Percentiles rank a stretch among this genome's conserved stretches.
Evolutionary conservation across 2,329 filamentous ascomycete genomes (phyloP).

Genomic region (Botrytis pseudocinerea): DNA sequence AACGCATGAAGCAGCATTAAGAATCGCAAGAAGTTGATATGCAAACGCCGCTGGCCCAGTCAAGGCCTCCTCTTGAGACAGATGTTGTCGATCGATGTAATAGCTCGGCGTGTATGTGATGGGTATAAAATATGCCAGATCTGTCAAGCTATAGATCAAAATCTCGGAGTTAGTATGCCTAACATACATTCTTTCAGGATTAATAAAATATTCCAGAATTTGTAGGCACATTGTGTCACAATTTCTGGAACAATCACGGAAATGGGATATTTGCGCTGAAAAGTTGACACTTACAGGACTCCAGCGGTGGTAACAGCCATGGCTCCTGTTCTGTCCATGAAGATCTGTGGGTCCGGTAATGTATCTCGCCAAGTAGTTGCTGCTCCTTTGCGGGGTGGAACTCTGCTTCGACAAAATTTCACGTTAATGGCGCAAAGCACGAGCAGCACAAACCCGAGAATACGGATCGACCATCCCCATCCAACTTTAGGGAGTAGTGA

Average conservation of each 20-base stretch:
- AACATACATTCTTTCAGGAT: neutral
- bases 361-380: conserved; percentile 46
- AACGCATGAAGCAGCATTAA: conserved; percentile 80
- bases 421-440: conserved; percentile 32
- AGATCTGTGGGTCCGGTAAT: conserved; percentile 54
- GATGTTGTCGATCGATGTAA: neutral
- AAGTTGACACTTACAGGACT: conserved; percentile 51
- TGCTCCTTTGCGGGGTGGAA: conserved; percentile 45
- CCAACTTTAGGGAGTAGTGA: conserved; percentile 34
- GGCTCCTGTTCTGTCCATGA: conserved; percentile 62
- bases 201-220: neutral
- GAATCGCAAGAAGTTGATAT: conserved; percentile 78
- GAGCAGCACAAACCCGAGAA: conserved; percentile 35
- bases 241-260: neutral
- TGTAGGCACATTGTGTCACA: neutral
- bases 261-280: neutral
- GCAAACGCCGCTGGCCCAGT: conserved; percentile 52
- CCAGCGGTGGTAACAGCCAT: conserved; percentile 64
- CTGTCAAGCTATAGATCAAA: conserved; percentile 50
- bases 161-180: neutral
- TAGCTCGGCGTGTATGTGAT: conserved; percentile 68
- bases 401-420: conserved; percentile 50
- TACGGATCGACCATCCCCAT: conserved; percentile 35
- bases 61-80: conserved; percentile 2
- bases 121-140: conserved; percentile 77